Conservation (phyloP, 257 asterid genomes). For the Ophiorrhiza pumila region DNA sequence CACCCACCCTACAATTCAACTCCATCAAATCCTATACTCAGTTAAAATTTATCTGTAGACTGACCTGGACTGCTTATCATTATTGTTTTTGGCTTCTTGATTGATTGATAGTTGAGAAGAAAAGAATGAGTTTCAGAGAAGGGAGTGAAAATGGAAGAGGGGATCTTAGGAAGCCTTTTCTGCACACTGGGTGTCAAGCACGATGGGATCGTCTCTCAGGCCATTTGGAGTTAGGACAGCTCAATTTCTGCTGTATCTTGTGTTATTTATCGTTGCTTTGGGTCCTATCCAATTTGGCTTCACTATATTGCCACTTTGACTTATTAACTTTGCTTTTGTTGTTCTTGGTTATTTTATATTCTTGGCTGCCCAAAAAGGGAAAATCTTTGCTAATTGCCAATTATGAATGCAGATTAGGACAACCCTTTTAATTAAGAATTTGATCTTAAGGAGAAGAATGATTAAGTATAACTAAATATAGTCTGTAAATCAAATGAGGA, state of each 20-base stretch:
- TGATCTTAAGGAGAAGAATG: neutral
- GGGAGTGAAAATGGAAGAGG: constrained; percentile 63
- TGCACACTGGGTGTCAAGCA: constrained; percentile 84
- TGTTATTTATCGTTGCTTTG: constrained; percentile 84
- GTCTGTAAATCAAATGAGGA: too few species aligned
- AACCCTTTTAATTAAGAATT: neutral
- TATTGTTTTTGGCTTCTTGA: constrained; percentile 1
- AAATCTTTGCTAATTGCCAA: neutral
- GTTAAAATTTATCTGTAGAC: too few species aligned
- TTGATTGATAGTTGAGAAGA: constrained; percentile 3
- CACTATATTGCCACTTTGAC: constrained; percentile 55
- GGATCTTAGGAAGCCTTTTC: constrained; percentile 76
- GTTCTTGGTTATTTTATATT: neutral
- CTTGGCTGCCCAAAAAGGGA: constrained; percentile 5
- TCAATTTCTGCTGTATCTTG: constrained; percentile 83
- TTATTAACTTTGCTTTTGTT: neutral
- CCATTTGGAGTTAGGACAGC: constrained; percentile 66
- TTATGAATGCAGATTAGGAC: neutral
- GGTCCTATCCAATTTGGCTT: constrained; percentile 94
- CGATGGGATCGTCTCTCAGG: constrained; percentile 77
- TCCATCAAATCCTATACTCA: too few species aligned
- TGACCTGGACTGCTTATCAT: too few species aligned
- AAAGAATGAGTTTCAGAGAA: constrained; percentile 80
- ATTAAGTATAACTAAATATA: neutral
- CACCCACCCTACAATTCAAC: too few species aligned